phyloP scores from a whole-genome alignment of 2,329 filamentous ascomycete genomes.

The Phaeosphaeriaceae sp. region DNA sequence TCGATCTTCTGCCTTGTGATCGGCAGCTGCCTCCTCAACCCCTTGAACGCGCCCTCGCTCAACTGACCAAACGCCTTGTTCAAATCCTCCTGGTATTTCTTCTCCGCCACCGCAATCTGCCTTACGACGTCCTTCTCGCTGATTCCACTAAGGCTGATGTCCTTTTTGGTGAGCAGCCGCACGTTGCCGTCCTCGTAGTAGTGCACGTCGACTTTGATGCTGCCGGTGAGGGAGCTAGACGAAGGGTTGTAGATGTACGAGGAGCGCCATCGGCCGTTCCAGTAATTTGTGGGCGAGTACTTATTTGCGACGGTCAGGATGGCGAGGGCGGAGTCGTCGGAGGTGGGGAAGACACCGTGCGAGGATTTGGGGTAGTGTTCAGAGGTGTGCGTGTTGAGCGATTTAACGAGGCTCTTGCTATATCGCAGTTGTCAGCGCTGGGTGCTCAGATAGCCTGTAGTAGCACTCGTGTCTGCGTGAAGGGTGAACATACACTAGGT shows the following conservation, averaged over 20 bases:
- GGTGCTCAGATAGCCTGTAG: neutral
- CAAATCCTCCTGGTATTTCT: slow-evolving; percentile 94
- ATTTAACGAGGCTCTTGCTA: slow-evolving; percentile 85
- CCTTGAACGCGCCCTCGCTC: slow-evolving; percentile 95
- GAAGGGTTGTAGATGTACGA: slow-evolving; percentile 80
- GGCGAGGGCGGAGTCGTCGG: slow-evolving; percentile 77
- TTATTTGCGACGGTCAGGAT: slow-evolving; percentile 92
- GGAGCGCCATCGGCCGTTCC: slow-evolving; percentile 97
- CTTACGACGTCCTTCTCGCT: slow-evolving; percentile 71
- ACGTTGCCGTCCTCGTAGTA: slow-evolving; percentile 99
- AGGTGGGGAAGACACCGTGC: slow-evolving; percentile 81
- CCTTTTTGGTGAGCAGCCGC: slow-evolving; percentile 86
- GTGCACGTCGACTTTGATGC: slow-evolving; percentile 92
- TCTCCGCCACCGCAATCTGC: slow-evolving; percentile 81
- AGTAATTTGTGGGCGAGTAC: slow-evolving; percentile 98
- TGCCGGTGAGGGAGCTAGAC: slow-evolving; percentile 72
- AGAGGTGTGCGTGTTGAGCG: slow-evolving; percentile 74
- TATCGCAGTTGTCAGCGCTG: slow-evolving; percentile 6
- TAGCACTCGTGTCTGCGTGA: neutral
- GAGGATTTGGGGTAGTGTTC: slow-evolving; percentile 89
- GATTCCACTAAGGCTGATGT: slow-evolving; percentile 67
- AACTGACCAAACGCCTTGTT: slow-evolving; percentile 88
- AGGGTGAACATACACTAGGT: slow-evolving; percentile 73
- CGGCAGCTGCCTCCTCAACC: slow-evolving; percentile 86
- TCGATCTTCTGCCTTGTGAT: slow-evolving; percentile 99